These are phyloP conservation scores for Elaeis guineensis DNA, from an alignment of 176 grass and related monocot genomes.

Conservation along the genomic window DNA sequence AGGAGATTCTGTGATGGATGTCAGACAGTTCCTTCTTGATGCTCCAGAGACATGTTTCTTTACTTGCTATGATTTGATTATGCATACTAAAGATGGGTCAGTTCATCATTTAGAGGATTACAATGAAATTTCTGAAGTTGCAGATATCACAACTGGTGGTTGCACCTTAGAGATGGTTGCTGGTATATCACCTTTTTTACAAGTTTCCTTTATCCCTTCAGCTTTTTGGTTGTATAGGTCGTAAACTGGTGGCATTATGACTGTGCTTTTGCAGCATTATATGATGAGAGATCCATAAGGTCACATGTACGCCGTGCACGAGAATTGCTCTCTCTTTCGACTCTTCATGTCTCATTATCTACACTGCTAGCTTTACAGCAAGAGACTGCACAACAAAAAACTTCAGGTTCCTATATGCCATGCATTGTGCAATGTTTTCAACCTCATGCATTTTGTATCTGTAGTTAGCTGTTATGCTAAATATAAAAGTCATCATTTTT, in stretches of 20 bases:
- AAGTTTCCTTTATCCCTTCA: not conserved
- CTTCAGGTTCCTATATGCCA: slow-evolving; percentile 35
- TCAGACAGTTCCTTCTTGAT: slow-evolving; percentile 94
- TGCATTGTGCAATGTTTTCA: no score
- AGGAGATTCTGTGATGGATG: slow-evolving; percentile 88
- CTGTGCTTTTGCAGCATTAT: slow-evolving; percentile 52
- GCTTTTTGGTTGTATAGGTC: not conserved
- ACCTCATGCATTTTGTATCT: no score
- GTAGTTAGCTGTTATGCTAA: no score
- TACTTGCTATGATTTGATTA: slow-evolving; percentile 84
- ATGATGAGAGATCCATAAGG: slow-evolving; percentile 98
- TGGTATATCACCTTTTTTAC: slow-evolving; percentile 31
- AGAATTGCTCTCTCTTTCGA: slow-evolving; percentile 84
- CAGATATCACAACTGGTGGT: slow-evolving; percentile 77
- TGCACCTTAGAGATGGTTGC: slow-evolving; percentile 88
- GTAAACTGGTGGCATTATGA: slow-evolving; percentile 2
- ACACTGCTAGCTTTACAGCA: slow-evolving; percentile 81
- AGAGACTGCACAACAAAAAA: slow-evolving; percentile 62
- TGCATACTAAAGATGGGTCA: slow-evolving; percentile 76
- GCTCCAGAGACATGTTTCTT: slow-evolving; percentile 98
- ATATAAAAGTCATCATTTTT: no score
- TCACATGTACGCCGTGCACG: slow-evolving; percentile 74
- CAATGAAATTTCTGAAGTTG: slow-evolving; percentile 93
- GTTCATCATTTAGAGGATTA: slow-evolving; percentile 86
- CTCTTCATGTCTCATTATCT: slow-evolving; percentile 72